These are phyloP conservation scores for Pseudopyrenochaeta lycopersici DNA, from an alignment of 2,329 filamentous ascomycete genomes.

Conservation along the genomic window DNA sequence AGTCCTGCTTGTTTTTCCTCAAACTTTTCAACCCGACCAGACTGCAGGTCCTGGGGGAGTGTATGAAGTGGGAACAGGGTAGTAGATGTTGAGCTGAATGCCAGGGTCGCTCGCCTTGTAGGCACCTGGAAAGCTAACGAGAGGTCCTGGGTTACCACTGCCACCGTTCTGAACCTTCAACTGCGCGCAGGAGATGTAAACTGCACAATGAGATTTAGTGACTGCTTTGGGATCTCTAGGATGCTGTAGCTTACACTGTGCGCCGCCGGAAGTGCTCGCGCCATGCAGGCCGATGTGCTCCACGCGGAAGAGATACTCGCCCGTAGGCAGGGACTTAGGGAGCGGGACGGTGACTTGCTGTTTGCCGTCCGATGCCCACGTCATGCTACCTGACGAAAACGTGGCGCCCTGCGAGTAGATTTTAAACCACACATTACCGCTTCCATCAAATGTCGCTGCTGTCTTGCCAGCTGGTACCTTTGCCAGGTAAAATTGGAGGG, in stretches of 20 bases:
- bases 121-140: conserved; percentile 54
- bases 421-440: conserved; percentile 50
- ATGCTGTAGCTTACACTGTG: conserved; percentile 38
- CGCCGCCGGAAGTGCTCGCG: conserved; percentile 42
- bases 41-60: conserved; percentile 42
- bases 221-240: no score
- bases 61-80: conserved; percentile 21
- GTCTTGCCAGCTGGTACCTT: conserved; percentile 43
- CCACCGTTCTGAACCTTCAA: conserved; percentile 53
- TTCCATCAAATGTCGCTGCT: conserved; percentile 40
- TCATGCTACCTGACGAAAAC: conserved; percentile 29
- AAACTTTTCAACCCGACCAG: conserved; percentile 31
- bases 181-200: conserved; percentile 59
- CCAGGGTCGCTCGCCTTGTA: conserved; percentile 47
- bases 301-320: conserved; percentile 57
- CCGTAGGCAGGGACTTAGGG: conserved; percentile 50
- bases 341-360: conserved; percentile 46
- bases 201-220: no score
- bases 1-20: neutral
- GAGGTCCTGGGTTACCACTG: conserved; percentile 45
- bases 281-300: conserved; percentile 59
- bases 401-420: conserved; percentile 38
- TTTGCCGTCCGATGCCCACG: conserved; percentile 25
- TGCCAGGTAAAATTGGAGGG: conserved; percentile 50
- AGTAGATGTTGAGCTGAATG: conserved; percentile 45